These are phyloP conservation scores for Plectosphaerella cucumerina DNA, from an alignment of 2,329 filamentous ascomycete genomes.

Conservation along the genomic window DNA sequence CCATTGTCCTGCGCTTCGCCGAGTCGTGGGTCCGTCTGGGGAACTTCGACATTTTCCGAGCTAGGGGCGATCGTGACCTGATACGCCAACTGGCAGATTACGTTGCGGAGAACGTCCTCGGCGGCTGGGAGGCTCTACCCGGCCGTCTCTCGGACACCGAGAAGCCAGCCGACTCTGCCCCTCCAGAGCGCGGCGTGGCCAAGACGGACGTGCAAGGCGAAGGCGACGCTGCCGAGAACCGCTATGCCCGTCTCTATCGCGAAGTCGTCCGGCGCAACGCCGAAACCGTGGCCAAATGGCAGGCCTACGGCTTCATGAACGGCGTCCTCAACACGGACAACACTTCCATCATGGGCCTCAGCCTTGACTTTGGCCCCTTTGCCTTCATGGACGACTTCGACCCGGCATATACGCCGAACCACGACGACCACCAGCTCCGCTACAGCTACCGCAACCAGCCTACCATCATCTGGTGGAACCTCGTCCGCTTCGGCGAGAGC, in stretches of 20 bases:
- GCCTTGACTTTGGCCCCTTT: conserved; percentile 93
- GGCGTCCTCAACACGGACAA: conserved; percentile 98
- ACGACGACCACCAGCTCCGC: conserved; percentile 82
- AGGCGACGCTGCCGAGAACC: conserved; percentile 69
- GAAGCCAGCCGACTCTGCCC: conserved; percentile 39
- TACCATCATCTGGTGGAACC: conserved; percentile 97
- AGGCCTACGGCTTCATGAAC: conserved; percentile 99
- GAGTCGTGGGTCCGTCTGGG: conserved; percentile 89
- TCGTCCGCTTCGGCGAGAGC: conserved; percentile 85
- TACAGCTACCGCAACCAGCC: conserved; percentile 95
- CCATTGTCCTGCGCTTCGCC: conserved; percentile 88
- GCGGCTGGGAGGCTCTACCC: conserved; percentile 82
- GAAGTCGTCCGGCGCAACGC: conserved; percentile 86
- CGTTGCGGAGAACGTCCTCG: conserved; percentile 80
- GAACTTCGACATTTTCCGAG: conserved; percentile 90
- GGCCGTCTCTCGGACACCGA: conserved; percentile 50
- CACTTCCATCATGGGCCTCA: conserved; percentile 83
- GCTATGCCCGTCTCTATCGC: conserved; percentile 81
- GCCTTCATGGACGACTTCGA: conserved; percentile 98
- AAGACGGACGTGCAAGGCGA: conserved; percentile 62
- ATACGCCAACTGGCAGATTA: conserved; percentile 76
- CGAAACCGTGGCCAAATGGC: conserved; percentile 85
- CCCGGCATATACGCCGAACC: conserved; percentile 90
- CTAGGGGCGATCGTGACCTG: conserved; percentile 71
- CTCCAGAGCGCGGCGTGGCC: conserved; percentile 47